A percentile compares a stretch with the other conserved stretches of the same genome.
Evolutionary conservation across 2,329 filamentous ascomycete genomes (phyloP).

Genomic region (Penicillium digitatum): DNA sequence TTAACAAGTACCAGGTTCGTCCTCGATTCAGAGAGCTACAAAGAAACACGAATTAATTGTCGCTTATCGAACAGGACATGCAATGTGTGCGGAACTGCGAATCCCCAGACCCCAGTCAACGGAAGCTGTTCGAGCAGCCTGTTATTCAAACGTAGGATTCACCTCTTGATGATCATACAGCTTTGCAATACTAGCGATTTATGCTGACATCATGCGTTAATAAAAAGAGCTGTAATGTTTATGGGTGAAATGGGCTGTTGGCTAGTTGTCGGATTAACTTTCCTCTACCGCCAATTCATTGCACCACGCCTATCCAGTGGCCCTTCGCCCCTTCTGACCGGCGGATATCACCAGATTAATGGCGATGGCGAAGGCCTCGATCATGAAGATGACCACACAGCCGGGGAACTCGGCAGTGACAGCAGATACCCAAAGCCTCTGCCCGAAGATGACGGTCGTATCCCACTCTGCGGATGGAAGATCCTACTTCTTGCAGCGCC

Average conservation of each 20-base stretch:
- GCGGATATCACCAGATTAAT: constrained; percentile 65
- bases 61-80: constrained; percentile 61
- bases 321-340: constrained; percentile 41
- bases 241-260: constrained; percentile 94
- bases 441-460: constrained; percentile 53
- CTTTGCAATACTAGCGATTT: neutral
- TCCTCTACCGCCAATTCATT: constrained; percentile 59
- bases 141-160: constrained; percentile 74
- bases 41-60: constrained; percentile 6
- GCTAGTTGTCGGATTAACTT: constrained; percentile 73
- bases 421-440: constrained; percentile 51
- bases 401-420: constrained; percentile 43
- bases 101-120: constrained; percentile 61
- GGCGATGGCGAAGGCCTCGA: constrained; percentile 47
- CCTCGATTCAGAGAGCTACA: neutral
- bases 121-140: constrained; percentile 81
- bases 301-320: constrained; percentile 39
- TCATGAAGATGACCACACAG: constrained; percentile 44
- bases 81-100: constrained; percentile 93
- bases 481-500: constrained; percentile 76
- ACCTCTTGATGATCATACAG: neutral
- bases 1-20: constrained; percentile 89
- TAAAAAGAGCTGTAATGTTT: constrained; percentile 78
- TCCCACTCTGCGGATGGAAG: constrained; percentile 64
- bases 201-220: neutral